Conservation (phyloP, 169 alveolate species). For the Plasmodium berghei region DNA sequence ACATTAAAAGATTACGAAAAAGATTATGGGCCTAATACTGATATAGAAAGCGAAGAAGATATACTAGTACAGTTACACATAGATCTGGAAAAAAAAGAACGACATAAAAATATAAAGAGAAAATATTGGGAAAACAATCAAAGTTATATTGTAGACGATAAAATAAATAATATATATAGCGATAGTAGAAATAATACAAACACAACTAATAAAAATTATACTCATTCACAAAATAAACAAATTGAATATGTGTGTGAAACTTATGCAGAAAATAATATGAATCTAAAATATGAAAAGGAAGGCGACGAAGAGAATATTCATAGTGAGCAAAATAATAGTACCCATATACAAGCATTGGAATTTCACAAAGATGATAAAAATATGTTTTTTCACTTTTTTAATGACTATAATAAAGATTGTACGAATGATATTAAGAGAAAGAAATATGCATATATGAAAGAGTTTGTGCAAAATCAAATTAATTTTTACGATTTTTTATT, state of each 20-base stretch:
- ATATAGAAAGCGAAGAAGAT: conserved; percentile 1
- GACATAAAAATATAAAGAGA: neutral
- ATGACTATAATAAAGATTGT: neutral
- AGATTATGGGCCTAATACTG: neutral
- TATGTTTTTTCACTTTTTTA: neutral
- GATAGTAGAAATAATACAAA: neutral
- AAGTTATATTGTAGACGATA: neutral
- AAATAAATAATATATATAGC: neutral
- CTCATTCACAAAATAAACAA: neutral
- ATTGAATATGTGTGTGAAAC: neutral
- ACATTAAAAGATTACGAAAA: neutral
- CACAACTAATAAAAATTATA: neutral
- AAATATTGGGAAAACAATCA: neutral
- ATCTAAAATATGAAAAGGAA: neutral
- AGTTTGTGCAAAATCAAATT: conserved; percentile 76
- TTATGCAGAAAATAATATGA: neutral
- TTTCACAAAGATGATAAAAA: too few relatives aligned
- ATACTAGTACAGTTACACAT: too few relatives aligned
- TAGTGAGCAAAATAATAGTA: neutral
- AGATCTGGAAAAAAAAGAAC: too few relatives aligned
- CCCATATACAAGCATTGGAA: neutral
- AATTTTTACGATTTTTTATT: conserved; percentile 84
- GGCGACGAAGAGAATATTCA: neutral
- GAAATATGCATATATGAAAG: conserved; percentile 36
- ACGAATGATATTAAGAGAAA: neutral